A percentile compares a stretch with the other conserved stretches of the same genome.
Evolutionary conservation across 2,329 filamentous ascomycete genomes (phyloP).

Genomic region (Cryphonectria naterciae): DNA sequence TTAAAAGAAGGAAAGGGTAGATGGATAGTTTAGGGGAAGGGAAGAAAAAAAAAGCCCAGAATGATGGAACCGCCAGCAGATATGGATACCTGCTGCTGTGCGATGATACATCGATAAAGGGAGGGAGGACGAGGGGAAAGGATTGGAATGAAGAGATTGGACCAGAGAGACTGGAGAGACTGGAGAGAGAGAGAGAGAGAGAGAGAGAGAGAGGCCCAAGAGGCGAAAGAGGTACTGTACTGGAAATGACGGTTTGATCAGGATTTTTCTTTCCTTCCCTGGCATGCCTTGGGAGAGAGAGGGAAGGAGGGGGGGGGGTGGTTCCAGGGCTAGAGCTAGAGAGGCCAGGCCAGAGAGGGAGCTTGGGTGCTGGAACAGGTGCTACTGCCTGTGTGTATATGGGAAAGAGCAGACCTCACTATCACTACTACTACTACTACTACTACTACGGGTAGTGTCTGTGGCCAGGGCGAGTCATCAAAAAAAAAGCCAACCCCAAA

Average conservation of each 20-base stretch:
- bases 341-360: neutral
- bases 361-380: neutral
- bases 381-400: neutral
- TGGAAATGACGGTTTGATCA: conserved; percentile 24
- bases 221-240: neutral
- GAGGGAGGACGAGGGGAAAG: conserved; percentile 15
- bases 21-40: neutral
- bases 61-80: neutral
- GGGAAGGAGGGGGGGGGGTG: neutral
- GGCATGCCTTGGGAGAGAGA: neutral
- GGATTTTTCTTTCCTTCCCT: neutral
- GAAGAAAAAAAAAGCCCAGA: neutral
- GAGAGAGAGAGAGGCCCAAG: conserved; percentile 1
- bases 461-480: conserved; percentile 1
- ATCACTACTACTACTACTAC: neutral
- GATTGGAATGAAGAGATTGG: conserved; percentile 11
- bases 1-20: neutral
- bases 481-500: neutral
- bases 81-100: conserved; percentile 12
- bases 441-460: neutral
- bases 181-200: neutral
- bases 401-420: neutral
- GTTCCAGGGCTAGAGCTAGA: neutral
- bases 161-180: neutral
- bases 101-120: conserved; percentile 14